Evolutionary conservation across 2,329 filamentous ascomycete species (phyloP).

Genomic region (Malbranchea zuffiana): DNA sequence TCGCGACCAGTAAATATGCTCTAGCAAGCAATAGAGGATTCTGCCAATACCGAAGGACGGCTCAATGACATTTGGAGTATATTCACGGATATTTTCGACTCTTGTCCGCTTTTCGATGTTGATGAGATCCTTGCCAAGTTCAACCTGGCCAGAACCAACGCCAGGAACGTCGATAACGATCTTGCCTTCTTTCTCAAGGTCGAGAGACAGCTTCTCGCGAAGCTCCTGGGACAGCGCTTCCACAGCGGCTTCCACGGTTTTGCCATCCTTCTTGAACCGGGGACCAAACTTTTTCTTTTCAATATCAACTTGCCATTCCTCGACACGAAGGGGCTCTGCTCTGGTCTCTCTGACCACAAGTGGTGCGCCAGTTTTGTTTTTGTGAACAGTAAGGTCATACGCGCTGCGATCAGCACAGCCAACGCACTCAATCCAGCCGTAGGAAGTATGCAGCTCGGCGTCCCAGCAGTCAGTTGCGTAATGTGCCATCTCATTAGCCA

Average conservation of each 20-base stretch:
- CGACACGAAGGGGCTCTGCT: constrained; percentile 63
- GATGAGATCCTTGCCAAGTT: constrained; percentile 68
- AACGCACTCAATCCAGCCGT: constrained; percentile 97
- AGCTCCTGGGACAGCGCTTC: constrained; percentile 66
- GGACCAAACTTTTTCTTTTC: constrained; percentile 96
- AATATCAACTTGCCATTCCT: constrained; percentile 79
- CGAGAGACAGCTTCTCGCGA: constrained; percentile 66
- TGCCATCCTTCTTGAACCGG: constrained; percentile 88
- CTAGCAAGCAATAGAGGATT: constrained; percentile 84
- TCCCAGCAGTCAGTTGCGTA: constrained; percentile 98
- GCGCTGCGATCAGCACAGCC: constrained; percentile 92
- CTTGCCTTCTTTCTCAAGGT: constrained; percentile 62
- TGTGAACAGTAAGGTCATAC: constrained; percentile 85
- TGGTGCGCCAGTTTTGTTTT: constrained; percentile 80
- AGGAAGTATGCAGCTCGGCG: constrained; percentile 79
- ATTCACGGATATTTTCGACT: constrained; percentile 75
- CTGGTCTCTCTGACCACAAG: constrained; percentile 75
- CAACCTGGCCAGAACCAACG: constrained; percentile 59
- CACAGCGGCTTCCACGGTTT: constrained; percentile 70
- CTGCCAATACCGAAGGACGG: constrained; percentile 95
- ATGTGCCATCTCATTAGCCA: constrained; percentile 83
- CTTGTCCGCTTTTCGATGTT: constrained; percentile 74
- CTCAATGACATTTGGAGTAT: constrained; percentile 91
- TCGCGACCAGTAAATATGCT: constrained; percentile 92
- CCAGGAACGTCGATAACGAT: constrained; percentile 63